A percentile compares a stretch with the other conserved stretches of the same genome.
These are phyloP conservation scores for Helichrysum umbraculigerum DNA, from an alignment of 129 eudicot genomes.

Conservation along the genomic window DNA sequence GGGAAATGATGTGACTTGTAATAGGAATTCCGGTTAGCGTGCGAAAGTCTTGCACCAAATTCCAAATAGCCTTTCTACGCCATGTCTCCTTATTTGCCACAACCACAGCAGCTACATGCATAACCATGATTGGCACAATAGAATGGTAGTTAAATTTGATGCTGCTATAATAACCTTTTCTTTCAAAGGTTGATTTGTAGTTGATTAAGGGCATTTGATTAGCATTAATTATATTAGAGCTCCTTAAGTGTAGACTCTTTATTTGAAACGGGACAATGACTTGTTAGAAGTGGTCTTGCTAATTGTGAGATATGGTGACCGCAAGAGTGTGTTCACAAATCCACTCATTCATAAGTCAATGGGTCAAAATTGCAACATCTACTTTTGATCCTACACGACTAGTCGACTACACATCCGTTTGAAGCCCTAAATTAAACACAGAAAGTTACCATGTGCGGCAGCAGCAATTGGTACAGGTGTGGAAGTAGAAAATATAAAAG, in stretches of 20 bases:
- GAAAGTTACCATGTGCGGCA: slow-evolving; percentile 80
- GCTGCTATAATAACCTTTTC: not conserved
- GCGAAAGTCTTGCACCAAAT: slow-evolving; percentile 77
- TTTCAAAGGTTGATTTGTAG: not conserved
- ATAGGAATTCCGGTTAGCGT: slow-evolving; percentile 73
- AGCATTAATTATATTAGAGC: not conserved
- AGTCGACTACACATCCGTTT: not conserved
- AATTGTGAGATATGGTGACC: not conserved
- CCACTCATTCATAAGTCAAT: not conserved
- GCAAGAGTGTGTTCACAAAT: not conserved
- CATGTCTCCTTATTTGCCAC: slow-evolving; percentile 82
- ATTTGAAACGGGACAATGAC: not conserved
- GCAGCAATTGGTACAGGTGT: slow-evolving; percentile 89
- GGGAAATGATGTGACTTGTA: slow-evolving; percentile 84
- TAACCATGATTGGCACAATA: slow-evolving; percentile 10
- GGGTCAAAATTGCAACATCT: slow-evolving; percentile 1
- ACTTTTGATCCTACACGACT: slow-evolving; percentile 1
- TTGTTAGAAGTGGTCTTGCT: slow-evolving; percentile 1
- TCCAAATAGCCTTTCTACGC: slow-evolving; percentile 83
- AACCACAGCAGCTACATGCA: slow-evolving; percentile 67
- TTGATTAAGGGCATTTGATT: not conserved
- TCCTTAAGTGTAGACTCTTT: not conserved
- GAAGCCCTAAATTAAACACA: slow-evolving; percentile 8
- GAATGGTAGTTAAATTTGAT: not conserved
- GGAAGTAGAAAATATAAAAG: slow-evolving; percentile 94